Evolutionary conservation across 108 stramenopile species (phyloP).

Genomic region (Skeletonema menzelii): DNA sequence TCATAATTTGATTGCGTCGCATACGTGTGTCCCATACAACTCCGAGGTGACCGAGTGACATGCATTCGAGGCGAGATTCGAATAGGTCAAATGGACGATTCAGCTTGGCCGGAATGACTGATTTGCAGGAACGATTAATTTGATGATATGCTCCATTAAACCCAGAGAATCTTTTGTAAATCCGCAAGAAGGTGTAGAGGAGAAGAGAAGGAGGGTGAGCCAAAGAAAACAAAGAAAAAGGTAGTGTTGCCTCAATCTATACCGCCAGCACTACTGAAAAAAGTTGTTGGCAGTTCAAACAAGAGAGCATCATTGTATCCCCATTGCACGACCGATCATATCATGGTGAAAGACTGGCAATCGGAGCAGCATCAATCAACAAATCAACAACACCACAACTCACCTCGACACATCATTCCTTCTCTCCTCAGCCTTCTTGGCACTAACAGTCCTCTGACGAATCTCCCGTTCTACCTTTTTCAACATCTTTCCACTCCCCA

Average conservation of each 20-base stretch:
- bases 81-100: constrained; percentile 39
- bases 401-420: constrained; percentile 28
- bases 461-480: constrained; percentile 37
- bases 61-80: constrained; percentile 44
- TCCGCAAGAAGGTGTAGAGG: not conserved
- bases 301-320: constrained; percentile 32
- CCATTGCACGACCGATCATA: constrained; percentile 27
- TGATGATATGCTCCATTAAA: constrained; percentile 40
- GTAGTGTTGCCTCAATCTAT: constrained; percentile 31
- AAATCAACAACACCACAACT: not conserved
- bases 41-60: constrained; percentile 38
- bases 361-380: not conserved
- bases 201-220: not conserved
- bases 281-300: constrained; percentile 42
- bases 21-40: constrained; percentile 41
- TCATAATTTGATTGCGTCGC: constrained; percentile 40
- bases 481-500: constrained; percentile 35
- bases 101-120: constrained; percentile 17
- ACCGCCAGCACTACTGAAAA: constrained; percentile 22
- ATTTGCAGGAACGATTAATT: constrained; percentile 43
- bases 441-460: constrained; percentile 14
- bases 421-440: constrained; percentile 20
- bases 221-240: not conserved
- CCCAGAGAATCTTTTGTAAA: constrained; percentile 20
- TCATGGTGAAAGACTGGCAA: constrained; percentile 16